Base-by-base conservation (phyloP, 169 alveolate genomes). In the Plasmodium malariae region DNA sequence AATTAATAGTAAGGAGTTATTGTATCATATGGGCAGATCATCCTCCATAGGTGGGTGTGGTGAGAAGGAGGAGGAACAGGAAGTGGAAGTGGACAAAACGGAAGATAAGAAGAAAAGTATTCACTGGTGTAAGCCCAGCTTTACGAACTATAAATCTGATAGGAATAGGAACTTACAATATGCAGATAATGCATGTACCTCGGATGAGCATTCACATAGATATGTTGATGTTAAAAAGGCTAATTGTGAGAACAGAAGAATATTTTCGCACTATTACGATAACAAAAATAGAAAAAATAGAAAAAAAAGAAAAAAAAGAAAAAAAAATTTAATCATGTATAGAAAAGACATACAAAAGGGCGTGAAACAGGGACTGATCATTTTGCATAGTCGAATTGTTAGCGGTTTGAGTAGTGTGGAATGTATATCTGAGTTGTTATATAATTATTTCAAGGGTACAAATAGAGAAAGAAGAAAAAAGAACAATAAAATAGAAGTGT, bases 371-470 rank as follows among this genome's bases (percentile, higher is more conserved):
- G n/a, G 45, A 40, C n/a, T 78, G 19, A 30, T 78, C 1, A 78
- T 78, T 63, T 54, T 78, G 28, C 54, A 78, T 63, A 21, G 57
- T 3, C 37, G 74, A 62, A 78, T 78, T 62, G 80, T 78, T 2
- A 78, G 89, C 21, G 89, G 78, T 3, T 21, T 78, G 17, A 32
- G 60, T 43, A 63, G 28, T 24, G 45, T 78, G 14, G 71, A 78
- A 45, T 63, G 63, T 34, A 49, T 78, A 30, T 5, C 57, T 12
- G 65, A 78, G 40, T 78, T 76, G 17, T 37, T 78, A n/a, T 34
- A 24, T 62, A 14, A 7, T 26, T 78, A 62, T 54, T 78, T 17
- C 28, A 49, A 49, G 3, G 34, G 21, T 43, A 63, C 30, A n/a
- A 28, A 36, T 21, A 17, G n/a, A 2, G 43, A 55, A 24, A 3